Evolutionary conservation across 225 moss, liverwort and hornwort species (phyloP), one percentile per base, ranked within the genome.

Genomic region (Antitrichia curtipendula): DNA sequence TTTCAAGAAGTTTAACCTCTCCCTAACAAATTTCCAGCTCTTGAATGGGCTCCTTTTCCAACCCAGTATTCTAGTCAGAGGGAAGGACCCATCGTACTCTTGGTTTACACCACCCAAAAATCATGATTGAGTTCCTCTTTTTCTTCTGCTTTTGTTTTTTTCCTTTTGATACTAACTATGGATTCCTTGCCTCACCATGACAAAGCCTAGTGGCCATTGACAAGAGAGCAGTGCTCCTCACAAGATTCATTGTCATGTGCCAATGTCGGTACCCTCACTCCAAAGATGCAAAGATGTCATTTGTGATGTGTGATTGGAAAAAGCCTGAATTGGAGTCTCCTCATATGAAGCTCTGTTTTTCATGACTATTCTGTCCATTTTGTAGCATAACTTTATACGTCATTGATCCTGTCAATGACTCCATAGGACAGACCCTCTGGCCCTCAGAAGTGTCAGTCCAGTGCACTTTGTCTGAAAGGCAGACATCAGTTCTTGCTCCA

Each of bases 131-230:
- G 38, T 27, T 56, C 8, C 50, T 13, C 20, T 28, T 41, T 24
- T 13, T 10, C 49, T n/a, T n/a, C 10, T 50, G 1, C 4, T 16
- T 27, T 27, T 0, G 1, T 8, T 28, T 11, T 4, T 69, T 10
- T 54, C 29, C 15, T 21, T 31, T 24, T 0, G 9, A 19, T 47
- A 8, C 34, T 5, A 50, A 4, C 50, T 14, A 12, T 13, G 13
- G 36, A 60, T 49, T 40, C 70, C 56, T 10, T 31, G 40, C 68
- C 53, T 54, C 69, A 40, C 20, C 69, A 40, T 75, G 50, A 45
- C 45, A 45, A 45, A 45, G 16, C 23, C 3, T 3, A 29, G 53
- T 13, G 27, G 68, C 21, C 29, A 40, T 54, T 15, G 2, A 3
- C 27, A 12, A 82, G 32, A 41, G 41, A 6, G 45, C 41, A 28